phyloP scores from a whole-genome alignment of 2,329 filamentous ascomycete genomes.

The Pseudopyricularia cyperi region DNA sequence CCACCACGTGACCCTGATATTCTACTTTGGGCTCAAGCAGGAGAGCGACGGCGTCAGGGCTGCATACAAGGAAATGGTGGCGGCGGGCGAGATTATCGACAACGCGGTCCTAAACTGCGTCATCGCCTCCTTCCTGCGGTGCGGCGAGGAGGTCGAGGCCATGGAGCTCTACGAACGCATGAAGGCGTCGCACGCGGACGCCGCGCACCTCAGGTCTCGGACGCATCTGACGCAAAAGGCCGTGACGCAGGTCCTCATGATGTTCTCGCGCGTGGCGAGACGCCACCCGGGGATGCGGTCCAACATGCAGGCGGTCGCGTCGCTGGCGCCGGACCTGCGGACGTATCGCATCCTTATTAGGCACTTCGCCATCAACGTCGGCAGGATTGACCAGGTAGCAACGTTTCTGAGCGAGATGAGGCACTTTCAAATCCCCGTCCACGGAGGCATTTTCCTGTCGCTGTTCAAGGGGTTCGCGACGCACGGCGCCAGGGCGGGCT shows the following conservation, averaged over 20 bases:
- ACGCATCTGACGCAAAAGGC: slow-evolving; percentile 33
- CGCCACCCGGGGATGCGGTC: slow-evolving; percentile 40
- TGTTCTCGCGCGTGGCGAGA: slow-evolving; percentile 41
- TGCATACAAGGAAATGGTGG: slow-evolving; percentile 73
- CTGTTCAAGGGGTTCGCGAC: slow-evolving; percentile 71
- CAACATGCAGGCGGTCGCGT: slow-evolving; percentile 45
- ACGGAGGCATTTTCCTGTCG: slow-evolving; percentile 65
- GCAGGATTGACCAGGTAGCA: slow-evolving; percentile 59
- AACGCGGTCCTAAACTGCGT: slow-evolving; percentile 78
- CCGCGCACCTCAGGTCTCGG: slow-evolving; percentile 24
- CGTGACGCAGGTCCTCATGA: slow-evolving; percentile 42
- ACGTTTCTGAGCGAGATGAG: slow-evolving; percentile 73
- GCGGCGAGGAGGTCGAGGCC: slow-evolving; percentile 64
- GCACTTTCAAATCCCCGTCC: slow-evolving; percentile 49
- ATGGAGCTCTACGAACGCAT: slow-evolving; percentile 75
- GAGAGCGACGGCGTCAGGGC: slow-evolving; percentile 63
- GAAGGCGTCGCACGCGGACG: slow-evolving; percentile 45
- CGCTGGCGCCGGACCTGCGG: slow-evolving; percentile 58
- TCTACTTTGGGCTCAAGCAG: slow-evolving; percentile 64
- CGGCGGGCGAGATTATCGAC: slow-evolving; percentile 77
- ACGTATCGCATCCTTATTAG: slow-evolving; percentile 73
- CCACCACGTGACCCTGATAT: slow-evolving; percentile 70
- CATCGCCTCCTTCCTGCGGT: slow-evolving; percentile 63
- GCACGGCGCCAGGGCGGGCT: slow-evolving; percentile 52
- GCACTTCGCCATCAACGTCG: slow-evolving; percentile 55